A percentile compares a stretch with the other conserved stretches of the same genome.
These are phyloP conservation scores for Bolboschoenoplectus hybrid DNA, from an alignment of 202 grass and related monocot genomes.

Conservation along the genomic window DNA sequence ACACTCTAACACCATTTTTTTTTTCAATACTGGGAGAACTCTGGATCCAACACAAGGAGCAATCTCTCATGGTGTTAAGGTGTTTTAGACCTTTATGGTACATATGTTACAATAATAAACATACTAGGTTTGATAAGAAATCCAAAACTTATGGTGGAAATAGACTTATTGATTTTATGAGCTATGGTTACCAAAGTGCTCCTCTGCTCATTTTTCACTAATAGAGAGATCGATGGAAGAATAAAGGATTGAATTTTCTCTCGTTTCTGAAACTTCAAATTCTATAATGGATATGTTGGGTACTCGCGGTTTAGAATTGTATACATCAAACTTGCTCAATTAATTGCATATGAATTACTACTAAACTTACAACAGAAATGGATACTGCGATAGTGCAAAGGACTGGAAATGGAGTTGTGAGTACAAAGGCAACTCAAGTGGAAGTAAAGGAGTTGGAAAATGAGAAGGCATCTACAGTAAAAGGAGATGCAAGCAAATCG, in stretches of 20 bases:
- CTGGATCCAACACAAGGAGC: background rate
- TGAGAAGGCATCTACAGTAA: background rate
- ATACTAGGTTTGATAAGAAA: background rate
- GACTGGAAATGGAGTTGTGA: constrained; percentile 18
- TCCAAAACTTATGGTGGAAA: background rate
- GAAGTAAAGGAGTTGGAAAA: constrained; percentile 6
- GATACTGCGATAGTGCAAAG: background rate
- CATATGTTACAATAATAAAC: background rate
- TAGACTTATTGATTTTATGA: background rate
- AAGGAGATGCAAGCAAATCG: constrained; percentile 27
- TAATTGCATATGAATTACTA: background rate
- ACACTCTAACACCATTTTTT: background rate
- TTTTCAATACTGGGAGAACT: constrained; percentile 1
- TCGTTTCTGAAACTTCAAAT: background rate
- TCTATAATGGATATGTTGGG: background rate
- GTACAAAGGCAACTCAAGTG: constrained; percentile 2
- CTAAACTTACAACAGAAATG: constrained; percentile 13
- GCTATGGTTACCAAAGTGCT: background rate
- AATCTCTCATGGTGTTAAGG: background rate
- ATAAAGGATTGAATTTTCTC: background rate
- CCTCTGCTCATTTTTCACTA: background rate
- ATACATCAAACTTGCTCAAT: background rate
- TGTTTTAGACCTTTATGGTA: background rate
- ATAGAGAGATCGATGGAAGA: background rate
- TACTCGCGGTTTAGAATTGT: background rate